Conservation (phyloP, 2,329 filamentous ascomycete genomes). For the Trichoderma sp. region DNA sequence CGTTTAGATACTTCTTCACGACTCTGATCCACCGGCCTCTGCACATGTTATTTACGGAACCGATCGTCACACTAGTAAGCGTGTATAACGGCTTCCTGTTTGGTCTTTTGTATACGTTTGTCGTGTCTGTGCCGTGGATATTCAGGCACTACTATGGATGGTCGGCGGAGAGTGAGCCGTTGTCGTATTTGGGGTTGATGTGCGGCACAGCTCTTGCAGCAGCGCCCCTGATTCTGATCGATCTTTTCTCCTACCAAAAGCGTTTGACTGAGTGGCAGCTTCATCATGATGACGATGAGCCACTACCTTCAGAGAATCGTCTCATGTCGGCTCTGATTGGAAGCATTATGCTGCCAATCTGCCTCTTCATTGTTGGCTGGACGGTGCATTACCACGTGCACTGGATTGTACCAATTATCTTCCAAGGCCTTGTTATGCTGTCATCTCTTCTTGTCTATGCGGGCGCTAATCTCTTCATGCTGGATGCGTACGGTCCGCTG, state of each 20-base stretch:
- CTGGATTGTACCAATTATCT: conserved; percentile 28
- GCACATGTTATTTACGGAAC: conserved; percentile 67
- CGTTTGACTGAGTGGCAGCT: conserved; percentile 47
- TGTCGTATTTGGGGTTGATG: conserved; percentile 66
- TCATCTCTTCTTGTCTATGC: conserved; percentile 30
- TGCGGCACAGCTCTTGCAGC: conserved; percentile 60
- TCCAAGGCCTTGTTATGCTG: conserved; percentile 28
- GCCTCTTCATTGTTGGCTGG: conserved; percentile 69
- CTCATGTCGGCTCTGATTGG: conserved; percentile 62
- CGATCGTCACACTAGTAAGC: conserved; percentile 63
- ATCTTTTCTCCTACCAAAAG: conserved; percentile 54
- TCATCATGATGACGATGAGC: conserved; percentile 45
- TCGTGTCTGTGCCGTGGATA: conserved; percentile 63
- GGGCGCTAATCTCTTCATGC: conserved; percentile 30
- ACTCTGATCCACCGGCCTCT: conserved; percentile 60
- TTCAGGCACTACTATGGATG: conserved; percentile 60
- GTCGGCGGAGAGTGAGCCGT: conserved; percentile 56
- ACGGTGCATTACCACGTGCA: conserved; percentile 38
- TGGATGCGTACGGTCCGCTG: conserved; percentile 30
- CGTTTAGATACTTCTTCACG: conserved; percentile 33
- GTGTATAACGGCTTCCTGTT: conserved; percentile 65
- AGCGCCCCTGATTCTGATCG: conserved; percentile 41
- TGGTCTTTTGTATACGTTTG: conserved; percentile 58
- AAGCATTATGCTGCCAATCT: conserved; percentile 58
- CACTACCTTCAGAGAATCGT: conserved; percentile 61